A percentile compares a stretch with the other conserved stretches of the same genome.
Evolutionary conservation across 345 rosid genomes (phyloP).

Genomic region (Balakata baccata): DNA sequence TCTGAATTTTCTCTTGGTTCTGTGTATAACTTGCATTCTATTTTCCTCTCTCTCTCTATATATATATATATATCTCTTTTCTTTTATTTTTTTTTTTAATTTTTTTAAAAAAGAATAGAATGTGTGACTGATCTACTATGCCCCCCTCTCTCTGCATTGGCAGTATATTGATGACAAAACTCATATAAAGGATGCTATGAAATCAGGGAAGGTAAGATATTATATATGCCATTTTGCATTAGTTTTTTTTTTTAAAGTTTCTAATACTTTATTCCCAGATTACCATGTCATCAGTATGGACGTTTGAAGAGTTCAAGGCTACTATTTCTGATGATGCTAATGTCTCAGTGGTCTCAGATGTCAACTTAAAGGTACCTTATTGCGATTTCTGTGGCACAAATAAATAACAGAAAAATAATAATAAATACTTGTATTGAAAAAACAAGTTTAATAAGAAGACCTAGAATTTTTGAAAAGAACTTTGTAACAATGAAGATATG

Average conservation of each 20-base stretch:
- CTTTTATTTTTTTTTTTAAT: too few species aligned
- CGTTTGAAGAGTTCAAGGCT: conserved; percentile 72
- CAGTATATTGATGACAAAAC: conserved; percentile 89
- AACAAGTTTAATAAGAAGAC: too few species aligned
- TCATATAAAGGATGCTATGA: conserved; percentile 72
- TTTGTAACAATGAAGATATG: too few species aligned
- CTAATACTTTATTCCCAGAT: conserved; percentile 41
- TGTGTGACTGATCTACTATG: background rate
- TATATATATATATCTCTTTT: too few species aligned
- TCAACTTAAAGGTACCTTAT: conserved; percentile 62
- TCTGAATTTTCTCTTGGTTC: background rate
- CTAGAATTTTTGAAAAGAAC: too few species aligned
- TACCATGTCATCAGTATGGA: conserved; percentile 52
- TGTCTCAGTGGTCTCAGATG: conserved; percentile 57
- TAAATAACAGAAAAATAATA: too few species aligned
- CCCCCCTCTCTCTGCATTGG: conserved; percentile 11
- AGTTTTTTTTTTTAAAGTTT: conserved; percentile 6
- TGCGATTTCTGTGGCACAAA: too few species aligned
- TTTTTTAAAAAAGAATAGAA: too few species aligned
- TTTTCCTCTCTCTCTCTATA: background rate
- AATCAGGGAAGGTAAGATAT: conserved; percentile 57
- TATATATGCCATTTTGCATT: background rate
- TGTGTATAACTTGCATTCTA: background rate
- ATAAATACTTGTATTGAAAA: too few species aligned
- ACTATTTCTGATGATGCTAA: conserved; percentile 51